Conservation (phyloP, 2,329 filamentous ascomycete species). For the Apiospora arundinis region DNA sequence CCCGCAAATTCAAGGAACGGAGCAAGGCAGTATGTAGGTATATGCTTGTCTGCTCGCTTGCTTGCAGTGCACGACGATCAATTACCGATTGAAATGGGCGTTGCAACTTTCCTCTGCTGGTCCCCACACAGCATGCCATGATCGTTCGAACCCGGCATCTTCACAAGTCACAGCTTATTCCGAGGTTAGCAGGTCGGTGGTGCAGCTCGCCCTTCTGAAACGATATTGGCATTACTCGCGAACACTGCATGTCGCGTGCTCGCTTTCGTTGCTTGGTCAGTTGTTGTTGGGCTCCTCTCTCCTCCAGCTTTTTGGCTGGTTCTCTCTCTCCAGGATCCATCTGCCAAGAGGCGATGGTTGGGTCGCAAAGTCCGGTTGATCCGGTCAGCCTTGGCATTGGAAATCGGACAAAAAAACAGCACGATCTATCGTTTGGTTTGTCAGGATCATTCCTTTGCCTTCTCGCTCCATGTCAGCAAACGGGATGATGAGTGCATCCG, state of each 20-base stretch:
- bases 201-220: conserved; percentile 9
- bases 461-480: conserved; percentile 1
- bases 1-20: conserved; percentile 5
- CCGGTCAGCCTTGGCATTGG: conserved; percentile 12
- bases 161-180: background rate
- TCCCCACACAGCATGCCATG: background rate
- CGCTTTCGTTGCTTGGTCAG: background rate
- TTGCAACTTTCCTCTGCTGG: background rate
- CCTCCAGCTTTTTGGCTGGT: background rate
- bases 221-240: background rate
- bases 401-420: background rate
- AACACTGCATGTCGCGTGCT: conserved; percentile 1
- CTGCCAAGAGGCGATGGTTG: conserved; percentile 11
- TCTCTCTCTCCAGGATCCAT: background rate
- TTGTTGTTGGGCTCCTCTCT: background rate
- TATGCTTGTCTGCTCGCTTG: background rate
- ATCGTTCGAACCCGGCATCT: background rate
- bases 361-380: conserved; percentile 14
- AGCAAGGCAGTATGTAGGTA: too few species aligned
- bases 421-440: conserved; percentile 1
- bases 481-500: conserved; percentile 4
- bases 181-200: background rate
- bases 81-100: conserved; percentile 2
- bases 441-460: conserved; percentile 6
- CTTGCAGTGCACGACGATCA: background rate